Conservation (phyloP, 1,284 basidiomycete species). For the Heliocybe sulcata region DNA sequence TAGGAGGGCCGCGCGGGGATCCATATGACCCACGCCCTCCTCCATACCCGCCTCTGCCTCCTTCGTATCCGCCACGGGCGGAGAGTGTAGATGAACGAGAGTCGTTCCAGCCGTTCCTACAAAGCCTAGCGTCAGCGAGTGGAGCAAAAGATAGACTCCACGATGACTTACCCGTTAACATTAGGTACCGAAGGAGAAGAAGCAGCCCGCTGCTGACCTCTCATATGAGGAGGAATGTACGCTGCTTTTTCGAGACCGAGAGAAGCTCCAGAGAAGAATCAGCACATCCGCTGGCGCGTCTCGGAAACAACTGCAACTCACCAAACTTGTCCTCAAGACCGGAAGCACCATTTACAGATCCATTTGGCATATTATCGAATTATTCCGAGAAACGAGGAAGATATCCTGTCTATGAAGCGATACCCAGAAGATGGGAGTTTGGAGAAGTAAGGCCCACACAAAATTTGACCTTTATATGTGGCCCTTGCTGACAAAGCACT, state of each 20-base stretch:
- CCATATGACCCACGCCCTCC: constrained; percentile 14
- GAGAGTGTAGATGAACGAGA: constrained; percentile 51
- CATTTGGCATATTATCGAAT: constrained; percentile 76
- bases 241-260: constrained; percentile 75
- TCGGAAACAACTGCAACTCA: constrained; percentile 31
- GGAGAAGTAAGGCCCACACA: constrained; percentile 12
- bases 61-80: constrained; percentile 43
- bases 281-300: constrained; percentile 2
- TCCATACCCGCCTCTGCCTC: constrained; percentile 32
- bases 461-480: not conserved
- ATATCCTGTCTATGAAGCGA: constrained; percentile 21
- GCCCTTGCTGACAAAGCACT: not conserved
- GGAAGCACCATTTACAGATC: constrained; percentile 72
- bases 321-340: constrained; percentile 81
- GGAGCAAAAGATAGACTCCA: constrained; percentile 6
- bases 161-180: constrained; percentile 41
- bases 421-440: constrained; percentile 10
- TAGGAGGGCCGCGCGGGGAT: constrained; percentile 13
- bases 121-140: constrained; percentile 8
- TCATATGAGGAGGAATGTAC: constrained; percentile 91
- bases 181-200: constrained; percentile 37
- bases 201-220: constrained; percentile 75
- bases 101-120: constrained; percentile 68
- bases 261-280: constrained; percentile 33
- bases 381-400: constrained; percentile 19